Evolutionary conservation across 2,329 filamentous ascomycete genomes (phyloP), one percentile per base, ranked within the genome.

Genomic region (Emmonsiellopsis sp.): DNA sequence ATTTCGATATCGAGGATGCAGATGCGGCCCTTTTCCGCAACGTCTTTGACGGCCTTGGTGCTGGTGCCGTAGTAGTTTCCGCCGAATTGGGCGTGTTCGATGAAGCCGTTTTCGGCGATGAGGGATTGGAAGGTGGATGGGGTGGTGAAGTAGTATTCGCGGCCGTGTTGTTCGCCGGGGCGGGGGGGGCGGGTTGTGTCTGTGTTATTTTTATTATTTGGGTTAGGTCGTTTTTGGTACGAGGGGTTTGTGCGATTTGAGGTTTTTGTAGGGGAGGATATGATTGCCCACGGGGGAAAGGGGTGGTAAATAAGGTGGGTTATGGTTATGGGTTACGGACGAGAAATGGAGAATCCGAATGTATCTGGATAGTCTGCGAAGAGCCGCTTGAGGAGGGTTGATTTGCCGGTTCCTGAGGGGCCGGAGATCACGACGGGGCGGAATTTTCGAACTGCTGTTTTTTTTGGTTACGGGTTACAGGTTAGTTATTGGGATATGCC

Each of bases 1-100:
- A 96, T 95, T 78, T 96, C 92, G 67, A 96, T 97, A 69, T 97
- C 92, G 61, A 96, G 75, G 47, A 96, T 83, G 57, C 91, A 92
- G 42, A 90, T 82, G 64, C 79, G 79, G 49, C 84, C 85, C 72
- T 84, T 82, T 56, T 81, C 79, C 2, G 80, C 80, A 68, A 91
- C 84, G 64, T 88, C 82, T 69, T 85, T 80, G 58, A 95, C 89
- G 31, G 89, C 89, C 70, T 79, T 77, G 65, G 89, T 84, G 67
- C 83, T 88, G 5, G 90, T 95, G 54, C 91, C 91, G 73, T 96
- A 96, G 65, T 82, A 76, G 73, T 96, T 95, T 52, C 83, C 84
- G 41, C 89, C 84, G 69, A 95, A 96, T 68, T 86, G 76, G 52
- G 91, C 91, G 74, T 87, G 82, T 77, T 96, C 91, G 57, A 95